Base-by-base conservation (phyloP, 257 asterid genomes). In the Solanum clarkiae region DNA sequence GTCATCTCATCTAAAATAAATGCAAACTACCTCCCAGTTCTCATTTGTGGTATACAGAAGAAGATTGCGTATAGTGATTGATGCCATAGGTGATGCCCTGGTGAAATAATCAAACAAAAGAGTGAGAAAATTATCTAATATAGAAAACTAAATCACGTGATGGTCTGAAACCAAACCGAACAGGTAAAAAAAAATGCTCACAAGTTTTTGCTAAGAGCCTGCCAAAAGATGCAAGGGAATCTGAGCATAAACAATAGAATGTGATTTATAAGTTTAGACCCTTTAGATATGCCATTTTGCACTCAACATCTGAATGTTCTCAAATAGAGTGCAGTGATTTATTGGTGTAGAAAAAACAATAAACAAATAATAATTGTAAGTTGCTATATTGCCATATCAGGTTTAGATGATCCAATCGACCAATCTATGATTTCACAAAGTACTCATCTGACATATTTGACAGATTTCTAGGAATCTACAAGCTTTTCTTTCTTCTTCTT, bases 11-110 rank as follows among this genome's bases (percentile, higher is more conserved):
- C 70, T 45, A 42, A 81, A 82, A 66, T 32, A 80, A 86, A 69
- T 74, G 88, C 86, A 80, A 59, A 87, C 72, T 87, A 96, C 99
- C 98, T 97, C 92, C 99, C 99, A 97, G 86, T 84, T 92, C 80
- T 95, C 98, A 81, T 97, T 94, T 81, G 99, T 97, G 62, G 98
- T 97, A 89, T 91, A 97, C 68, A 97, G 95, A 81, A 92, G 88
- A 90, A 97, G 99, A 87, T 95, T 97, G 85, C 88, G 96, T 84
- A 97, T 92, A 87, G 99, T 97, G 84, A 97, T 93, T 89, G 99
- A 95, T 55, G 98, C 98, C 97, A 97, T 95, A 13, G 99, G 99
- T 72, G 99, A 92, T 85, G 98, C 98, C 99, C 99, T 97, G 92
- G 90, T 88, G 87, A 87, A 87, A 55, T 49, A 74, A 40, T 53